These are phyloP conservation scores for Salix exigua DNA, from an alignment of 345 rosid genomes.

Conservation along the genomic window DNA sequence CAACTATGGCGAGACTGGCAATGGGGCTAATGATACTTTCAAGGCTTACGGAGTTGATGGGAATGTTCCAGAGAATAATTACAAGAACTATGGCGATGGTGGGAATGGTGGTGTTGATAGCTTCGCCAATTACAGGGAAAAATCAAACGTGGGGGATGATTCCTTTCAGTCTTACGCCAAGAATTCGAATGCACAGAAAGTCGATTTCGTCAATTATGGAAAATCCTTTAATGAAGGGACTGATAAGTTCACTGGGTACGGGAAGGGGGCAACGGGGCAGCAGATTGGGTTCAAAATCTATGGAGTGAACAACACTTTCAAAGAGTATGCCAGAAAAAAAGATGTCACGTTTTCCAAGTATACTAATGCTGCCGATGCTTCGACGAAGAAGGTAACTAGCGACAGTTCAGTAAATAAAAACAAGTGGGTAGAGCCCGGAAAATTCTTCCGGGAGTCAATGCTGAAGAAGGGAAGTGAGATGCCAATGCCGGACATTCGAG, in stretches of 20 bases:
- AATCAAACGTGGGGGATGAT: conserved; percentile 34
- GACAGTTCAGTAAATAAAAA: conserved; percentile 40
- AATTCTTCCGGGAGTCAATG: conserved; percentile 69
- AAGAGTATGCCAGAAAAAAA: conserved; percentile 29
- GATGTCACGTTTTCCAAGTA: conserved; percentile 15
- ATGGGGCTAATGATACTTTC: conserved; percentile 59
- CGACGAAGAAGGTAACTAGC: conserved; percentile 10
- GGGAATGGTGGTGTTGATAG: conserved; percentile 12
- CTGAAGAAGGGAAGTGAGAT: conserved; percentile 59
- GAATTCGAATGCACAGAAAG: conserved; percentile 15
- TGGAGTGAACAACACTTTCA: conserved; percentile 27
- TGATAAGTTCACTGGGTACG: conserved; percentile 26
- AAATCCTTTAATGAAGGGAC: conserved; percentile 33
- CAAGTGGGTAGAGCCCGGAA: conserved; percentile 79
- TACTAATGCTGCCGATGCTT: background rate
- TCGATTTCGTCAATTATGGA: conserved; percentile 25
- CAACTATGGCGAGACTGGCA: conserved; percentile 56
- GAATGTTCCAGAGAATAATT: conserved; percentile 59
- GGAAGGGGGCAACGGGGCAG: conserved; percentile 8
- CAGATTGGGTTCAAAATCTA: conserved; percentile 24
- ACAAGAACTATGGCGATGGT: conserved; percentile 44
- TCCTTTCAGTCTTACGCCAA: conserved; percentile 33
- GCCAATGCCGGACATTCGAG: conserved; percentile 84
- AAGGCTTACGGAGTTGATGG: conserved; percentile 59
- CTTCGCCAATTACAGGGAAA: conserved; percentile 26